Percentiles rank a stretch among this genome's conserved stretches.
phyloP scores from a whole-genome alignment of 2,329 filamentous ascomycete species.

The Incumbomyces lentus region DNA sequence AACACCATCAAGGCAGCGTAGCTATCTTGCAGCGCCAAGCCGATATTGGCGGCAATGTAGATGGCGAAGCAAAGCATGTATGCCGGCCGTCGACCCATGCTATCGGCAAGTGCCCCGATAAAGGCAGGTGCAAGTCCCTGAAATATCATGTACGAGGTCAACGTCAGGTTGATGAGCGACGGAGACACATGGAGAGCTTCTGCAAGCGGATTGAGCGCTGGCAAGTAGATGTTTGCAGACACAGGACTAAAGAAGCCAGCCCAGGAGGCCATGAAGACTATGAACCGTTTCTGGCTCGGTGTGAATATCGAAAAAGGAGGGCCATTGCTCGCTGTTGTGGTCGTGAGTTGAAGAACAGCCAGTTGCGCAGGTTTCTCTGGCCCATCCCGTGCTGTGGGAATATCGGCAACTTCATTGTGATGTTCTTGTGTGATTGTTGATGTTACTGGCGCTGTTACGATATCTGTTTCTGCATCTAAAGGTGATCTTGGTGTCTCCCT shows the following conservation, averaged over 20 bases:
- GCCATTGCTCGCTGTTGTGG: constrained; percentile 10
- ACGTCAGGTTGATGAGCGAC: constrained; percentile 23
- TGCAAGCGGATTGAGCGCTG: constrained; percentile 33
- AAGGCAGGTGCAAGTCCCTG: constrained; percentile 46
- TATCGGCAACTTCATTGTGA: too few relatives aligned
- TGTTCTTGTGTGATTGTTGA: too few relatives aligned
- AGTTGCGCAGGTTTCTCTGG: neutral
- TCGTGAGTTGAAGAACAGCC: constrained; percentile 7
- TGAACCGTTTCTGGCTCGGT: constrained; percentile 26
- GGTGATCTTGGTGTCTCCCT: too few relatives aligned
- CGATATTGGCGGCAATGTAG: constrained; percentile 35
- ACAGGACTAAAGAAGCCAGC: constrained; percentile 36
- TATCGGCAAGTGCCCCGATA: constrained; percentile 42
- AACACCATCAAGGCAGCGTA: constrained; percentile 31
- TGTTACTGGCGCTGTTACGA: too few relatives aligned
- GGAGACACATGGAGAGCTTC: constrained; percentile 27
- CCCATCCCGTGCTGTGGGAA: neutral
- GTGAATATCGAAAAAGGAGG: constrained; percentile 28
- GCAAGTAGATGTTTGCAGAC: constrained; percentile 38
- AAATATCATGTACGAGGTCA: constrained; percentile 33
- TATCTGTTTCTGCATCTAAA: too few relatives aligned
- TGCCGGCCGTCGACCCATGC: constrained; percentile 40
- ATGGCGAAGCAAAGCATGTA: constrained; percentile 36
- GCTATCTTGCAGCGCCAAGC: constrained; percentile 30
- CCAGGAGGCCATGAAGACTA: constrained; percentile 31